Evolutionary conservation across 2,329 filamentous ascomycete genomes (phyloP).

Genomic region (Ophiostoma quercus): DNA sequence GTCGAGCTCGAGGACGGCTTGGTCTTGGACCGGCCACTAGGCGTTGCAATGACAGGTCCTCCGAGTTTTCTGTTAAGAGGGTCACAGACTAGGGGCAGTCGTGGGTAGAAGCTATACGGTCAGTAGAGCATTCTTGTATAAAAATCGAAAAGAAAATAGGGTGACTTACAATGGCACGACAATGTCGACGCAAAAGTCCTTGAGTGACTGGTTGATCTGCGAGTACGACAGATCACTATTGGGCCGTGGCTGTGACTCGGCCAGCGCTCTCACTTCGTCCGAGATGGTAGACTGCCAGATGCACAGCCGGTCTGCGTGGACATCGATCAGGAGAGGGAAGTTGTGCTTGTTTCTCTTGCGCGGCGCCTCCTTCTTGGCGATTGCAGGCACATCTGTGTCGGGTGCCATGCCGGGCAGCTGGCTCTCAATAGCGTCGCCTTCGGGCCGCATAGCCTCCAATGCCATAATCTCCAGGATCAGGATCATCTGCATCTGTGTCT

Average conservation of each 20-base stretch:
- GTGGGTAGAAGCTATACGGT: constrained; percentile 58
- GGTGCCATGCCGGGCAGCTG: constrained; percentile 43
- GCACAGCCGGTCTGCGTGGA: constrained; percentile 70
- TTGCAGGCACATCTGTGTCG: constrained; percentile 25
- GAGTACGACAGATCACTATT: constrained; percentile 34
- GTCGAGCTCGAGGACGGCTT: constrained; percentile 24
- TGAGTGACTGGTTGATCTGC: constrained; percentile 57
- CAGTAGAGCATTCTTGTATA: neutral
- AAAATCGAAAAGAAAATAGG: constrained; percentile 19
- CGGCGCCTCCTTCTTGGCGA: constrained; percentile 33
- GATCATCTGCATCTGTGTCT: constrained; percentile 77
- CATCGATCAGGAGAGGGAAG: constrained; percentile 60
- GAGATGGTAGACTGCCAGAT: constrained; percentile 77
- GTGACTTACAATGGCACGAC: constrained; percentile 66
- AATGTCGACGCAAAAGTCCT: constrained; percentile 74
- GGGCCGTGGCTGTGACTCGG: constrained; percentile 43
- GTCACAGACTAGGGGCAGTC: constrained; percentile 66
- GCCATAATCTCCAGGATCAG: constrained; percentile 71
- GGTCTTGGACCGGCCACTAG: constrained; percentile 41
- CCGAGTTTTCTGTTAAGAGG: constrained; percentile 71
- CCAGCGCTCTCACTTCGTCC: constrained; percentile 49
- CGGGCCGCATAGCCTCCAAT: constrained; percentile 49
- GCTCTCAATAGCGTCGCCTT: constrained; percentile 40
- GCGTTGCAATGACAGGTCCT: constrained; percentile 58
- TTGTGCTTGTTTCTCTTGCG: constrained; percentile 61